These are phyloP conservation scores for Aspergillus sp. DNA, from an alignment of 2,329 filamentous ascomycete species.

Conservation along the genomic window DNA sequence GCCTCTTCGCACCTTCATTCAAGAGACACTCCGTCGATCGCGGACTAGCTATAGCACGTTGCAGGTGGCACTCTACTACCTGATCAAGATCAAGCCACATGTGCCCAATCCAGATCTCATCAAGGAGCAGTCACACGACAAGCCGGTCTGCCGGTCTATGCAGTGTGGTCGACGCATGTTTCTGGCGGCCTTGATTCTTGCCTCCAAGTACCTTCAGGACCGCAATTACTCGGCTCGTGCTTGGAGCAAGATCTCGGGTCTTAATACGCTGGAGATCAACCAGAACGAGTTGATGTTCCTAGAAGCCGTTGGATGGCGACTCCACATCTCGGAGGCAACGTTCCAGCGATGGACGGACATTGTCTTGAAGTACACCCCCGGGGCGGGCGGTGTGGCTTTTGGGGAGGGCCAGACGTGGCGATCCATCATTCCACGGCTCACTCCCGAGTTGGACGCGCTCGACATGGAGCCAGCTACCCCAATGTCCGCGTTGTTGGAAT, in stretches of 20 bases:
- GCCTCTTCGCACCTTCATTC: conserved; percentile 89
- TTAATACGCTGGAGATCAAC: conserved; percentile 89
- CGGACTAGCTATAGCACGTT: conserved; percentile 95
- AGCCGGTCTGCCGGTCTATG: conserved; percentile 65
- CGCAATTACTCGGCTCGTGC: conserved; percentile 94
- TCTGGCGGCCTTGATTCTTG: conserved; percentile 83
- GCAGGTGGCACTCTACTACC: conserved; percentile 92
- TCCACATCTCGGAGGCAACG: conserved; percentile 81
- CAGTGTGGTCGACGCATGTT: conserved; percentile 98
- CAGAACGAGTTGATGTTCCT: conserved; percentile 93
- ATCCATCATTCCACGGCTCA: conserved; percentile 47
- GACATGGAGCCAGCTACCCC: conserved; percentile 28
- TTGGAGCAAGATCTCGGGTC: conserved; percentile 98
- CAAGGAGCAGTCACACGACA: conserved; percentile 71
- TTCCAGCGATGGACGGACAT: conserved; percentile 94
- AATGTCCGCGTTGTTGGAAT: conserved; percentile 20
- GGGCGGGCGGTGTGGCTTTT: conserved; percentile 33
- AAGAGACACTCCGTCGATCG: conserved; percentile 90
- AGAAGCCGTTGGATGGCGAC: conserved; percentile 80
- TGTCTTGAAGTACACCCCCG: conserved; percentile 73
- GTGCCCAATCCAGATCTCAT: conserved; percentile 78
- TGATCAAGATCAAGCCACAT: conserved; percentile 86
- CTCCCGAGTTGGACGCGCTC: conserved; percentile 48
- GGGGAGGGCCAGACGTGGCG: conserved; percentile 34
- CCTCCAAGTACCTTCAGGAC: conserved; percentile 96